A percentile compares a stretch with the other conserved stretches of the same genome.
phyloP scores from a whole-genome alignment of 1,284 basidiomycete genomes.

The Malassezia vespertilionis region DNA sequence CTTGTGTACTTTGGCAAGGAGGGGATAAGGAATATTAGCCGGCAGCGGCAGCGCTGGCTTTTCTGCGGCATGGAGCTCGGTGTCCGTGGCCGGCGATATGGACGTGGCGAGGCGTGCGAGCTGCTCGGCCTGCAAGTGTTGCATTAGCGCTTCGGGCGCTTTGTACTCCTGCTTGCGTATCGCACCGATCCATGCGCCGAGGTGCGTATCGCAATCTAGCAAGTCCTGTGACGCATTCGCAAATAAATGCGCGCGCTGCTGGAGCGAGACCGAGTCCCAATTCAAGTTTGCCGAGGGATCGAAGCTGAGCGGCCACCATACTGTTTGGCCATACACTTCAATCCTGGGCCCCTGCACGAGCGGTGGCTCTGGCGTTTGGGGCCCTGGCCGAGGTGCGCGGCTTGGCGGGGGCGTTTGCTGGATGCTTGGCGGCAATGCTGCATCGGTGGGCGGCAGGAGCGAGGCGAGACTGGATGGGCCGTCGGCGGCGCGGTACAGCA shows the following conservation, averaged over 20 bases:
- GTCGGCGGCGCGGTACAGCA: constrained; percentile 9
- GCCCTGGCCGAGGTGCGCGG: not conserved
- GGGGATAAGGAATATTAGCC: constrained; percentile 14
- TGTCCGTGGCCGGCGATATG: not conserved
- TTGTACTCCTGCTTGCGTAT: not conserved
- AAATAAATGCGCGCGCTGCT: constrained; percentile 5
- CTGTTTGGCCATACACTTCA: constrained; percentile 12
- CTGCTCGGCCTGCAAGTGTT: constrained; percentile 1
- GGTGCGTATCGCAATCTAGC: constrained; percentile 3
- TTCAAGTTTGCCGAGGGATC: constrained; percentile 11
- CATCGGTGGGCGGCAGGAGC: constrained; percentile 4
- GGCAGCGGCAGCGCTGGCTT: constrained; percentile 14
- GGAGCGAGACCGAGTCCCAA: constrained; percentile 6
- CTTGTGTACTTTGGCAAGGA: constrained; percentile 5
- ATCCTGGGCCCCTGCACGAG: constrained; percentile 1
- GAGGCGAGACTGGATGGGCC: constrained; percentile 5
- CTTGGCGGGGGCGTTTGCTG: not conserved
- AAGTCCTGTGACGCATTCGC: constrained; percentile 8
- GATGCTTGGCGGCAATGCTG: no score
- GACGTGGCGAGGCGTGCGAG: not conserved
- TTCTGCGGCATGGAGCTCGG: not conserved
- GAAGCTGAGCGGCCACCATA: constrained; percentile 17
- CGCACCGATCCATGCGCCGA: constrained; percentile 7
- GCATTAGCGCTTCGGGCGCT: constrained; percentile 2
- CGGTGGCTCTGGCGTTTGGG: not conserved